phyloP scores from a whole-genome alignment of 768 basidiomycete genomes.

The Lentinula guzmanii region DNA sequence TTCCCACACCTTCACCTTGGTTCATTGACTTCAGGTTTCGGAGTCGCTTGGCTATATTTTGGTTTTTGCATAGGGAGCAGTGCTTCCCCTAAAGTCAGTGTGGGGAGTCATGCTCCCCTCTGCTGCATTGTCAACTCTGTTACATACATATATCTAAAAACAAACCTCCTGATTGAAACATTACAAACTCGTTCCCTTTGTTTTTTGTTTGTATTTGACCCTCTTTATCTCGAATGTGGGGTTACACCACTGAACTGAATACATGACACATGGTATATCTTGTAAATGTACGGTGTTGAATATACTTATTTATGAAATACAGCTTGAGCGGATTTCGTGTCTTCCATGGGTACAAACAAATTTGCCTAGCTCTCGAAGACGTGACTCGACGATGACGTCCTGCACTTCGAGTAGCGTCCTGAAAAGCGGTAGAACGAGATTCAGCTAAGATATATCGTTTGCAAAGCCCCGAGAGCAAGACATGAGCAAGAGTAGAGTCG shows the following conservation, averaged over 20 bases:
- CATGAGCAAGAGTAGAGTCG: no score
- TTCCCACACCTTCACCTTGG: background rate
- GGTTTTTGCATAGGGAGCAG: conserved; percentile 1
- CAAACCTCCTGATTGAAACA: background rate
- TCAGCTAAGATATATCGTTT: no score
- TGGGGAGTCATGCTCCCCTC: background rate
- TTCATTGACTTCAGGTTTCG: background rate
- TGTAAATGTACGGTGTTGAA: conserved; percentile 4
- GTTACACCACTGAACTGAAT: background rate
- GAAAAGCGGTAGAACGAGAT: no score
- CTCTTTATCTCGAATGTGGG: background rate
- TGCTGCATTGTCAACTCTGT: background rate
- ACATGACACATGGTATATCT: background rate
- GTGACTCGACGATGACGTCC: no score
- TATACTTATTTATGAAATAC: background rate
- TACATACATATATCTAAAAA: background rate
- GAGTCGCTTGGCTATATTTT: background rate
- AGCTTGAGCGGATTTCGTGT: no score
- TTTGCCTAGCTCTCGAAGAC: no score
- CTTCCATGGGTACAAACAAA: no score
- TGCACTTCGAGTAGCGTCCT: no score
- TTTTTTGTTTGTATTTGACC: conserved; percentile 2
- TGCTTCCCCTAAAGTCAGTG: background rate
- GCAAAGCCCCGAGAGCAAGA: no score
- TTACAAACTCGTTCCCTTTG: background rate